phyloP scores from a whole-genome alignment of 768 basidiomycete genomes.

The Lactifluus subvellereus region DNA sequence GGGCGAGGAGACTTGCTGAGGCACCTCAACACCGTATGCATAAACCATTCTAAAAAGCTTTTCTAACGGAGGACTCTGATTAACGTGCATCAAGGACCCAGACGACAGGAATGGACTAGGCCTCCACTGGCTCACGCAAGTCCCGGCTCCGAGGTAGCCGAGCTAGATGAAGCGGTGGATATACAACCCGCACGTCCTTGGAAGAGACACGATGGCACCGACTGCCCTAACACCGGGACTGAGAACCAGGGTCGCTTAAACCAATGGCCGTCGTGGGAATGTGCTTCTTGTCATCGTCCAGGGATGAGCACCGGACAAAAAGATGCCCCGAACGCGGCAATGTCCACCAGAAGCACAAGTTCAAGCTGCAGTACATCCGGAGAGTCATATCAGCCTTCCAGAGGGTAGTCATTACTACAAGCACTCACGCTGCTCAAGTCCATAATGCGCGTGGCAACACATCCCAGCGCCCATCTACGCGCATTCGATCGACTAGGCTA shows the following conservation, averaged over 20 bases:
- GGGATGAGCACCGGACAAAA: neutral
- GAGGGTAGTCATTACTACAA: neutral
- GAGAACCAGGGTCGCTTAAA: neutral
- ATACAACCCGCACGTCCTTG: neutral
- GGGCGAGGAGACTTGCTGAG: neutral
- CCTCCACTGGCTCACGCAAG: neutral
- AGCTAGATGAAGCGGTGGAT: neutral
- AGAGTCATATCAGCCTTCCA: neutral
- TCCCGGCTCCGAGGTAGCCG: neutral
- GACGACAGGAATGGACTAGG: neutral
- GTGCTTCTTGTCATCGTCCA: neutral
- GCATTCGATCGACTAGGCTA: neutral
- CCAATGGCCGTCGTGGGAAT: neutral
- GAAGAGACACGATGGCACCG: neutral
- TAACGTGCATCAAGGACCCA: neutral
- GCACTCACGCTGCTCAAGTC: constrained; percentile 4
- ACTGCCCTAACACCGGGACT: neutral
- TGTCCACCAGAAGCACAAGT: neutral
- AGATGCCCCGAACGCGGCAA: neutral
- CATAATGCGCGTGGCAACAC: neutral
- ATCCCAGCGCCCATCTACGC: neutral
- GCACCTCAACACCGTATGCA: neutral
- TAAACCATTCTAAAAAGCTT: neutral
- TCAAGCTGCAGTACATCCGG: neutral
- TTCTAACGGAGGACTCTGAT: neutral